These are phyloP conservation scores for Alloascoidea africana DNA, from an alignment of 805 yeast species.

Conservation along the genomic window DNA sequence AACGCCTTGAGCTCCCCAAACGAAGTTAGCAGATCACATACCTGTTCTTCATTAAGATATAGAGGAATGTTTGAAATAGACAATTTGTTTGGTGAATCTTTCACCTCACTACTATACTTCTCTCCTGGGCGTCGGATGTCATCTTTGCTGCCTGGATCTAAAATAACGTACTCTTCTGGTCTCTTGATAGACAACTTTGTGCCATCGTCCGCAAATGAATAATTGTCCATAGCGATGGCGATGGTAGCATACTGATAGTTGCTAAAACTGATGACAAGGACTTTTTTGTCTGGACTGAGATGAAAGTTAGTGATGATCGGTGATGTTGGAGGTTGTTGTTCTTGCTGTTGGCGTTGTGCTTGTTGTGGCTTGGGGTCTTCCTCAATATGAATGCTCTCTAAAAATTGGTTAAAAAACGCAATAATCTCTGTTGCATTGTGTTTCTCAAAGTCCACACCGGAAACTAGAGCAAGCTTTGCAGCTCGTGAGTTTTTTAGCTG, in stretches of 20 bases:
- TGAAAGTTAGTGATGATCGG: constrained; percentile 1
- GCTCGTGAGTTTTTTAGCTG: constrained; percentile 11
- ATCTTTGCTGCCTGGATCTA: constrained; percentile 9
- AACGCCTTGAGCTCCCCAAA: constrained; percentile 26
- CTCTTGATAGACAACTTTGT: constrained; percentile 19
- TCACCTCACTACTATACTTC: constrained; percentile 15
- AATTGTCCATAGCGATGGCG: constrained; percentile 25
- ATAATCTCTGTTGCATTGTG: constrained; percentile 3
- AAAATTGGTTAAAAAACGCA: constrained; percentile 10
- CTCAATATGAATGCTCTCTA: constrained; percentile 11
- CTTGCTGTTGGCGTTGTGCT: constrained; percentile 13
- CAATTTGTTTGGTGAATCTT: constrained; percentile 31
- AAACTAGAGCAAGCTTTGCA: constrained; percentile 15
- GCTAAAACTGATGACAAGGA: constrained; percentile 34
- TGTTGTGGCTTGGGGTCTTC: constrained; percentile 11
- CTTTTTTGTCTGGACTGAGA: constrained; percentile 8
- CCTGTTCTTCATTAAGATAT: constrained; percentile 25
- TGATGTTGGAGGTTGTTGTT: constrained; percentile 4
- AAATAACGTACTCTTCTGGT: constrained; percentile 30
- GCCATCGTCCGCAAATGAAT: constrained; percentile 18
- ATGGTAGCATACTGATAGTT: constrained; percentile 40
- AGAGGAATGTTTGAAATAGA: constrained; percentile 29
- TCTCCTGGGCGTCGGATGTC: constrained; percentile 8
- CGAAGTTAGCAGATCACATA: constrained; percentile 25
- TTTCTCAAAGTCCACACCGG: constrained; percentile 13